Base-by-base conservation (phyloP, 768 basidiomycete species). In the Boletellus ananiceps region DNA sequence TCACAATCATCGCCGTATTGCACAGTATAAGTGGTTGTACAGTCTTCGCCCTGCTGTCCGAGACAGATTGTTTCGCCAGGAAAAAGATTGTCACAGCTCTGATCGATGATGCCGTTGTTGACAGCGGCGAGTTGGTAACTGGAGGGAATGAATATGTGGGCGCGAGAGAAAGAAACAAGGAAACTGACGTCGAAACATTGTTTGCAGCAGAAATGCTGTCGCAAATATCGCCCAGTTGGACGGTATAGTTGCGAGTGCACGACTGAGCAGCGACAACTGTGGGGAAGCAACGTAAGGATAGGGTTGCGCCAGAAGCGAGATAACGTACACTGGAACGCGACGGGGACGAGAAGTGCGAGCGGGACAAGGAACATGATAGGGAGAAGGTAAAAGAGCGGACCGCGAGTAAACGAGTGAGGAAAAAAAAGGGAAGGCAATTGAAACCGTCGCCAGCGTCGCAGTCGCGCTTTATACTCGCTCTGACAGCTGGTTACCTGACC, bases 111-210 rank as follows among this genome's bases (percentile, higher is more conserved):
- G 42, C 54, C 67, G 0, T 69, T 47, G 71, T 90, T 89, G 52
- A 81, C 70, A 37, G 75, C 72, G 3, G 83, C 81, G 45, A 91
- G 80, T 67, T 91, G 88, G 71, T 82, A 90, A 12, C 87, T 90
- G 47, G 42, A 56, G 40, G 16, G 13, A 9, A 36, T 47, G 40
- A 52, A 36, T 2, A 27, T 6, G 33, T 0, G 31, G 18, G 8
- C 6, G 8, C 7, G n/a, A 38, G 12, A 35, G 18, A 7, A 14
- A 6, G 7, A 5, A 3, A 29, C 29, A 5, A 25, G 3, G 18
- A 27, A 7, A 73, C 81, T 25, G 54, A 86, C 84, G 83, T 83
- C 31, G 84, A 85, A 56, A 74, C 81, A 36, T 77, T 72, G 46
- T 84, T 56, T 6, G 75, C 71, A n/a, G 76, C 74, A 53, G 84